phyloP scores from a whole-genome alignment of 106 monocot genomes.

The Agapanthus africanus region DNA sequence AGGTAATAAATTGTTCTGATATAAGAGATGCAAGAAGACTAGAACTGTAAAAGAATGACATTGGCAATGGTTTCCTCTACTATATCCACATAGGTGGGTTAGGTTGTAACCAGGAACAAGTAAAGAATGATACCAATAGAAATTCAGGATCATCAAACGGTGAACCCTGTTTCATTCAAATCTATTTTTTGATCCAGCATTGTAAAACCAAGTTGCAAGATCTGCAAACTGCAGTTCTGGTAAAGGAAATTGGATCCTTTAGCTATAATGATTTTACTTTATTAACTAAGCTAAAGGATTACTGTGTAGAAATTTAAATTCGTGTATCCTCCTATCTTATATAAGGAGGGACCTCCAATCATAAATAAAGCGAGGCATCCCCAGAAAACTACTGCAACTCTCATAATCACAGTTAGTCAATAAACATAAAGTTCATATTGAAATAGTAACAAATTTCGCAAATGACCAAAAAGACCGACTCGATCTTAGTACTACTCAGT shows the following conservation, averaged over 20 bases:
- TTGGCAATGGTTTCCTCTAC: too few species aligned
- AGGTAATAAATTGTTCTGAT: not conserved
- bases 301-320: not conserved
- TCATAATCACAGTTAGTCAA: not conserved
- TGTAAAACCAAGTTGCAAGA: not conserved
- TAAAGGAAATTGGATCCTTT: not conserved
- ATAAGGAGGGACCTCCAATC: not conserved
- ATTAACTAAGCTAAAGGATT: not conserved
- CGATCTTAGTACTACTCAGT: not conserved
- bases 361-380: not conserved
- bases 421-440: not conserved
- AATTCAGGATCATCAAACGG: not conserved
- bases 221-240: not conserved
- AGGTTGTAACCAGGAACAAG: not conserved
- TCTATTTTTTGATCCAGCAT: not conserved
- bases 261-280: not conserved
- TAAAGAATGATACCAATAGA: not conserved
- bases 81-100: too few species aligned
- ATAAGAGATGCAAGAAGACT: not conserved
- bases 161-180: not conserved
- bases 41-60: not conserved
- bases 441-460: not conserved
- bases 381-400: not conserved
- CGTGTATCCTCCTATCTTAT: not conserved
- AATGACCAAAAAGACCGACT: not conserved